Base-by-base conservation (phyloP, 768 basidiomycete species). In the Lactarius trivialis region DNA sequence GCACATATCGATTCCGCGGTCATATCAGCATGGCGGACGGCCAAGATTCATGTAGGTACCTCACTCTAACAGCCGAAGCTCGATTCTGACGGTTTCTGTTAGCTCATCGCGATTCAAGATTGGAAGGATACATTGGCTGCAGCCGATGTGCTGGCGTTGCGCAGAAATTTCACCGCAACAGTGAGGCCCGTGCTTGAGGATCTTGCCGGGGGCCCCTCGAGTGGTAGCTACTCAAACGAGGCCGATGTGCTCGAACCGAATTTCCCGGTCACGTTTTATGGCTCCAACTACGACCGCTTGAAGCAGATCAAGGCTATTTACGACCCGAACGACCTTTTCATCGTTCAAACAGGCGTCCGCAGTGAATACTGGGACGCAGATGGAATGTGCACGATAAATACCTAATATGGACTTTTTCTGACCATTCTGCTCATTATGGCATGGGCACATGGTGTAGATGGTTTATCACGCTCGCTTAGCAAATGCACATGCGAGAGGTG, bases 211-310 rank as follows among this genome's bases (percentile, higher is more conserved):
- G 63, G 59, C 7, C 36, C 65, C 6, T 65, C 69, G 26, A 70
- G 70, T 32, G 74, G 71, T 4, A 65, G 74, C 9, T 76, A 76
- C 64, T 71, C 72, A 6, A 75, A 76, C 55, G 75, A 76, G 58
- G 76, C 69, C 8, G 76, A 76, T 36, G 55, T 67, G 2, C 61
- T 69, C 8, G 74, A 76, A 60, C 61, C 67, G 0, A 60, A 73
- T 50, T 75, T 74, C 67, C 69, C 66, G 41, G 66, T 68, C n/a
- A 72, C 72, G 2, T 73, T 74, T 65, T 76, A 68, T 62, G 75
- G 76, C n/a, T 62, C 71, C 5, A 75, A 75, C 49, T 76, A 75
- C 50, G 62, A 56, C 15, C 70, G 63, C 52, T 63, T 76, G n/a
- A 71, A 70, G 48, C 28, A 3, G 12, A 71, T 75, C 55, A 76